Percentiles rank a stretch among this genome's conserved stretches.
phyloP scores from a whole-genome alignment of 495 filamentous ascomycete species.

The Lasiosphaeria hispida region DNA sequence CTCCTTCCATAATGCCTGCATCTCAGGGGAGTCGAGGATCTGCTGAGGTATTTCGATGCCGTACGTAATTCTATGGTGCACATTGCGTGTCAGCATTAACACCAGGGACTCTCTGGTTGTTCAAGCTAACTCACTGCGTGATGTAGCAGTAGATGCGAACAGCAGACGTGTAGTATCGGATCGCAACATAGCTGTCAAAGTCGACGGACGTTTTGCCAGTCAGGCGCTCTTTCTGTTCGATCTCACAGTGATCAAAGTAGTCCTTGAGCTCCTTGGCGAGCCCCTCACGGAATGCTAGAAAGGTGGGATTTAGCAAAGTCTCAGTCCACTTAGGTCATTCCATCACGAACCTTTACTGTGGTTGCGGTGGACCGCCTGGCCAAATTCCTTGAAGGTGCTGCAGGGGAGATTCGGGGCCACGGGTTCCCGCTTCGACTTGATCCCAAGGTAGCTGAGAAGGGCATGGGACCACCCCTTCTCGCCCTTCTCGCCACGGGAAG shows the following conservation, averaged over 20 bases:
- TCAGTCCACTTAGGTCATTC: too few species aligned
- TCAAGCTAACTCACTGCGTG: neutral
- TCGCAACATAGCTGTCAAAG: neutral
- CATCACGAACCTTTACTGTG: neutral
- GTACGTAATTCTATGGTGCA: neutral
- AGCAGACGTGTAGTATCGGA: slow-evolving; percentile 8
- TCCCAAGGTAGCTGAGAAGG: neutral
- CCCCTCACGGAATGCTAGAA: neutral
- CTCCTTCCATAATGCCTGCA: slow-evolving; percentile 6
- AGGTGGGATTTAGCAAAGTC: too few species aligned
- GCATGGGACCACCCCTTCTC: neutral
- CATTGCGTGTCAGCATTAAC: neutral
- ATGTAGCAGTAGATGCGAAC: slow-evolving; percentile 8
- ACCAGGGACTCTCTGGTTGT: neutral
- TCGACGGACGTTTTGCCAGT: slow-evolving; percentile 1
- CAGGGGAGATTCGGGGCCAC: slow-evolving; percentile 4
- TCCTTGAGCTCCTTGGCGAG: slow-evolving; percentile 3
- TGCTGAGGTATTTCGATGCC: slow-evolving; percentile 1
- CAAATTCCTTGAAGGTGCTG: slow-evolving; percentile 7
- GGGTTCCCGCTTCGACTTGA: neutral
- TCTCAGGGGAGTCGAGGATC: slow-evolving; percentile 1
- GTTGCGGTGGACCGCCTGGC: neutral
- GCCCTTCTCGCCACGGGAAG: neutral
- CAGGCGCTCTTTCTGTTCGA: slow-evolving; percentile 7
- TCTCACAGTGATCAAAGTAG: slow-evolving; percentile 9